Percentiles rank a stretch among this genome's conserved stretches.
These are phyloP conservation scores for Hyaloscypha hepaticicola DNA, from an alignment of 495 filamentous ascomycete species.

Conservation along the genomic window DNA sequence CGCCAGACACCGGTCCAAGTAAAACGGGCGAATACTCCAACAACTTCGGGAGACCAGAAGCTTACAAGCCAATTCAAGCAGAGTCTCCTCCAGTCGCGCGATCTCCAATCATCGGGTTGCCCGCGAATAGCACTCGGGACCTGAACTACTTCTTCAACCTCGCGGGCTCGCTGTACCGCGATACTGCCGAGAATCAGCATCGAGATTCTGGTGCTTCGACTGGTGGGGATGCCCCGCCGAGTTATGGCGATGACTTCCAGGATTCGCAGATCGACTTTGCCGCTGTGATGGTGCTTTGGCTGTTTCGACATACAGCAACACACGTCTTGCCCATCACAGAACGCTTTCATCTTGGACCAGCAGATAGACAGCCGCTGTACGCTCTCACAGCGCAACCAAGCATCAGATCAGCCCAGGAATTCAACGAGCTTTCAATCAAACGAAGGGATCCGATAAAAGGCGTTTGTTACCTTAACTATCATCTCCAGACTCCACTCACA, in stretches of 20 bases:
- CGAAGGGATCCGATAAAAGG: constrained; percentile 9
- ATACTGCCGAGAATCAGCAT: neutral
- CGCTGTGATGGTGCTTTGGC: constrained; percentile 9
- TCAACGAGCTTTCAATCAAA: constrained; percentile 15
- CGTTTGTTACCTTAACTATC: neutral
- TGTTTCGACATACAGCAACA: constrained; percentile 4
- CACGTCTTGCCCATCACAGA: constrained; percentile 8
- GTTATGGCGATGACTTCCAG: constrained; percentile 10
- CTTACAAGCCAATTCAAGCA: constrained; percentile 12
- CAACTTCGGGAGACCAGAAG: neutral
- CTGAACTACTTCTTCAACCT: constrained; percentile 18
- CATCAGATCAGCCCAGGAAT: constrained; percentile 5
- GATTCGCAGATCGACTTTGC: constrained; percentile 5
- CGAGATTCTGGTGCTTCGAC: neutral
- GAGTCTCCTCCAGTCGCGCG: neutral
- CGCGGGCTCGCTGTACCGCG: constrained; percentile 5
- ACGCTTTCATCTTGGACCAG: constrained; percentile 8
- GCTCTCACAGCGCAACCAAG: constrained; percentile 10
- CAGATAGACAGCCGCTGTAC: constrained; percentile 7
- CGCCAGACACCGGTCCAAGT: neutral
- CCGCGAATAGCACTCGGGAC: constrained; percentile 6
- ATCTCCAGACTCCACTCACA: neutral
- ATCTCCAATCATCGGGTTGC: neutral
- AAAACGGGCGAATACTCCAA: neutral
- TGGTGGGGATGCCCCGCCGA: neutral